A percentile compares a stretch with the other conserved stretches of the same genome.
These are phyloP conservation scores for Ormosia emarginata DNA, from an alignment of 306 rosid species.

Conservation along the genomic window DNA sequence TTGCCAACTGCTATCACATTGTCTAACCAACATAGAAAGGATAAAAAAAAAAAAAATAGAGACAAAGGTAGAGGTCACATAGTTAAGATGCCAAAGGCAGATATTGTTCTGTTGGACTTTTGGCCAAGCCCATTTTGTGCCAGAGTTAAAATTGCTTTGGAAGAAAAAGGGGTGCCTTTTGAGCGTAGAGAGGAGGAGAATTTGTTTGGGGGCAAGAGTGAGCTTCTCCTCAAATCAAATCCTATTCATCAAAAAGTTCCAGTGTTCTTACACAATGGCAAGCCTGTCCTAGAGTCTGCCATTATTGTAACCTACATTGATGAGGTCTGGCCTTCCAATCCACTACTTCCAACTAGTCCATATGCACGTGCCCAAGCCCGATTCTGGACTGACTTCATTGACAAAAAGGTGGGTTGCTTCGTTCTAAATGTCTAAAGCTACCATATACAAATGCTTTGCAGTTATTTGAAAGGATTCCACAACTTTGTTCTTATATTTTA, in stretches of 20 bases:
- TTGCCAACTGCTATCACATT: background rate
- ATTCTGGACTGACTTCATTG: slow-evolving; percentile 65
- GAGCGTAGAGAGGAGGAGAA: slow-evolving; percentile 44
- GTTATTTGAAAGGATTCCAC: too few relatives aligned
- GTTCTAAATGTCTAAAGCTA: background rate
- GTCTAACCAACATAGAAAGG: background rate
- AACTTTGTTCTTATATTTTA: background rate
- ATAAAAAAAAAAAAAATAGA: background rate
- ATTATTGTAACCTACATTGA: slow-evolving; percentile 53
- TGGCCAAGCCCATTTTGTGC: slow-evolving; percentile 57
- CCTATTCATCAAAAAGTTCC: slow-evolving; percentile 66
- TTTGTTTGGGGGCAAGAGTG: slow-evolving; percentile 63
- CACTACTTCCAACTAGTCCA: slow-evolving; percentile 53
- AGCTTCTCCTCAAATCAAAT: slow-evolving; percentile 47
- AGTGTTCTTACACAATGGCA: slow-evolving; percentile 52
- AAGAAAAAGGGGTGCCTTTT: slow-evolving; percentile 49
- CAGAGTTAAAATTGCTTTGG: slow-evolving; percentile 58
- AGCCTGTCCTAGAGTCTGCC: slow-evolving; percentile 50
- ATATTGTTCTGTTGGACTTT: slow-evolving; percentile 46
- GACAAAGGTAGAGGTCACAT: background rate
- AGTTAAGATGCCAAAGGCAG: slow-evolving; percentile 45
- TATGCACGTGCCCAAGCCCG: slow-evolving; percentile 56
- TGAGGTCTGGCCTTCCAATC: slow-evolving; percentile 48
- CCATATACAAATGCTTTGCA: background rate
- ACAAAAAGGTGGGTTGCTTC: slow-evolving; percentile 46